phyloP scores from a whole-genome alignment of 2,329 filamentous ascomycete genomes.

The Trichoderma aggressivum region DNA sequence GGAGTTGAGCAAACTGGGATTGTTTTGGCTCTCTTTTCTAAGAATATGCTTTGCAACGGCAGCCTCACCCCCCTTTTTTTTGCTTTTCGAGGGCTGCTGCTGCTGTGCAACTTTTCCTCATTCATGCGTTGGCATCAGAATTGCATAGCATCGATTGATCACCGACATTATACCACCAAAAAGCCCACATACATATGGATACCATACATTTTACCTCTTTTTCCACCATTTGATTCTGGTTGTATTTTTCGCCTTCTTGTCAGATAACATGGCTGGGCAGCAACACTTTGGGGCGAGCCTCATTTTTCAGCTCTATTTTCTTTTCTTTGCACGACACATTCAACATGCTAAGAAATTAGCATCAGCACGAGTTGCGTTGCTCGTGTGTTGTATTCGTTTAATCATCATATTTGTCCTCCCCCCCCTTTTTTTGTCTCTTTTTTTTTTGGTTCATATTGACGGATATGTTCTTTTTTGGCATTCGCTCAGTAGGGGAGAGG shows the following conservation, averaged over 20 bases:
- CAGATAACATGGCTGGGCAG: not conserved
- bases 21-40: not conserved
- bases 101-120: not conserved
- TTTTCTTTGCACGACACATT: not conserved
- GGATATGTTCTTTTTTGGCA: not conserved
- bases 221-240: not conserved
- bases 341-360: not conserved
- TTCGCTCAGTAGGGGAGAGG: not conserved
- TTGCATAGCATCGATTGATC: not conserved
- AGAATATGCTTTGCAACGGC: not conserved
- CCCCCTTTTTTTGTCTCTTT: not conserved
- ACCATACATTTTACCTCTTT: slow-evolving; percentile 3
- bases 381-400: not conserved
- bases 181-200: slow-evolving; percentile 3
- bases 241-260: not conserved
- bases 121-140: not conserved
- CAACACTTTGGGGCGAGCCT: not conserved
- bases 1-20: not conserved
- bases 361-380: not conserved
- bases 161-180: not conserved
- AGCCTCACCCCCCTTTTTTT: not conserved
- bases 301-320: not conserved
- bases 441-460: not conserved
- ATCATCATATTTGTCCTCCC: not conserved
- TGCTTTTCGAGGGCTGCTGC: not conserved